Conservation (phyloP, 305 asterid genomes). For the Fraxinus baroniana region DNA sequence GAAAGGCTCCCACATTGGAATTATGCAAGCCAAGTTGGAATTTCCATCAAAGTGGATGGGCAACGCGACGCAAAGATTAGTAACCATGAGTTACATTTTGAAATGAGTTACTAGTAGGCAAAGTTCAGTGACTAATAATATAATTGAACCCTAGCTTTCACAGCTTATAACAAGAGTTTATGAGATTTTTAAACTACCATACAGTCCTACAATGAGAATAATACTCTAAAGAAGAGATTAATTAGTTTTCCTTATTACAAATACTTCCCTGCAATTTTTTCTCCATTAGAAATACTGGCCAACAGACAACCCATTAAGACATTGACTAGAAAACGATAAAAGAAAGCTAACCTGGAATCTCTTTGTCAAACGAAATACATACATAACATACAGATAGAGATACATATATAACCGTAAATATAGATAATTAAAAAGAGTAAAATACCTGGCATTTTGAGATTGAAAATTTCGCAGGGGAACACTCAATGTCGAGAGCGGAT, state of each 20-base stretch:
- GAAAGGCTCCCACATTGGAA: not conserved
- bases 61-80: not conserved
- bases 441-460: constrained; percentile 34
- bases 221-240: not conserved
- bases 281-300: not conserved
- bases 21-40: not conserved
- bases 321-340: not conserved
- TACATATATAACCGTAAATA: not conserved
- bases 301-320: not conserved
- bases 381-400: not conserved
- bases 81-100: not conserved
- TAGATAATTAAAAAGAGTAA: not conserved
- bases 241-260: not conserved
- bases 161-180: not conserved
- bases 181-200: not conserved
- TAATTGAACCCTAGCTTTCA: not conserved
- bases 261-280: not conserved
- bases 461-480: not conserved
- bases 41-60: not conserved
- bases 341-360: not conserved
- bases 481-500: not conserved
- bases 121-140: not conserved
- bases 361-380: not conserved
- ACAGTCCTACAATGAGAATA: not conserved
- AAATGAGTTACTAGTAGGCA: not conserved